A percentile compares a stretch with the other conserved stretches of the same genome.
Evolutionary conservation across 495 filamentous ascomycete genomes (phyloP).

Genomic region (Daldinia loculata): DNA sequence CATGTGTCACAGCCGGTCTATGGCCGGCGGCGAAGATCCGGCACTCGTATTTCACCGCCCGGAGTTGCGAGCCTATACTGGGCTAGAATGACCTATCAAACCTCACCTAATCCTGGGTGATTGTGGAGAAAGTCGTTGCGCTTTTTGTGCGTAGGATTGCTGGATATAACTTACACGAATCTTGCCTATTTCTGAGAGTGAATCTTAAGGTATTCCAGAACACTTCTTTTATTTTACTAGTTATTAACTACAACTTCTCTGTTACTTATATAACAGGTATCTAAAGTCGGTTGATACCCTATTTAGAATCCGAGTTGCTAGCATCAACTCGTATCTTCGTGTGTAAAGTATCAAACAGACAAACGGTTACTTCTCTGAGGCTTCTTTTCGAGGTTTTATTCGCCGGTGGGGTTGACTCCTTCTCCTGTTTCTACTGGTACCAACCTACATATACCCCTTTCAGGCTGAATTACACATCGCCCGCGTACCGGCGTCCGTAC

Average conservation of each 20-base stretch:
- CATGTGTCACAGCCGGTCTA: conserved; percentile 15
- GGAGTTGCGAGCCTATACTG: conserved; percentile 19
- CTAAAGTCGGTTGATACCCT: conserved; percentile 11
- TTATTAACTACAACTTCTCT: background rate
- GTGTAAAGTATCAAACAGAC: conserved; percentile 3
- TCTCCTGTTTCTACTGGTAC: conserved; percentile 11
- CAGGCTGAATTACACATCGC: conserved; percentile 37
- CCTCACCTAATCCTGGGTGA: conserved; percentile 13
- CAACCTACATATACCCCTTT: conserved; percentile 29
- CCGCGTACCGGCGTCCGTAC: conserved; percentile 36
- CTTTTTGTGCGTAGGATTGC: conserved; percentile 36
- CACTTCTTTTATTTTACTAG: conserved; percentile 10
- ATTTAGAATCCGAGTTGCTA: conserved; percentile 7
- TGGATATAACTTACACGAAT: conserved; percentile 7
- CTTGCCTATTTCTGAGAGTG: conserved; percentile 9
- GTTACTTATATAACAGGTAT: conserved; percentile 1
- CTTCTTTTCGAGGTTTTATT: conserved; percentile 19
- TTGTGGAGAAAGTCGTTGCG: conserved; percentile 19
- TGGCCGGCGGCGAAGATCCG: conserved; percentile 20
- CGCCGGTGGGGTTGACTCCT: conserved; percentile 20
- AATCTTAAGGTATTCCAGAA: conserved; percentile 28
- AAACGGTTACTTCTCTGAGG: conserved; percentile 8
- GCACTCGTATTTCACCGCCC: conserved; percentile 13
- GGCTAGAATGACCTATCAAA: conserved; percentile 32
- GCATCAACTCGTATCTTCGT: background rate